A percentile compares a stretch with the other conserved stretches of the same genome.
Conservation (phyloP, 495 filamentous ascomycete species). For the Cercophora newfieldiana region DNA sequence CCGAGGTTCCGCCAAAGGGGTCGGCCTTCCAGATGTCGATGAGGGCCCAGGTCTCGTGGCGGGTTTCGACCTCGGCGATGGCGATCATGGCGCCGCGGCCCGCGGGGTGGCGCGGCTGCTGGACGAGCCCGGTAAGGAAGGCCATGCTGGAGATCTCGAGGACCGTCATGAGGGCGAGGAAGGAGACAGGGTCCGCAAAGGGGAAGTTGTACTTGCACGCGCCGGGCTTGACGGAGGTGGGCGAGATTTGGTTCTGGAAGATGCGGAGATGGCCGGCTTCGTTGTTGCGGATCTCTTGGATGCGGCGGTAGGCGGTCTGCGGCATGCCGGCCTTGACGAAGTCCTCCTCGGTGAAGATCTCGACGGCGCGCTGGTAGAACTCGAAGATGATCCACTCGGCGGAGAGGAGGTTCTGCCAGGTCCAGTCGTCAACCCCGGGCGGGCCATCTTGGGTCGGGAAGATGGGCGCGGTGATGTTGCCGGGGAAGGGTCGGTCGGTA, state of each 20-base stretch:
- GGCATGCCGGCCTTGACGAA: constrained; percentile 48
- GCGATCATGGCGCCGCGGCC: constrained; percentile 49
- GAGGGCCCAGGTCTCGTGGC: constrained; percentile 52
- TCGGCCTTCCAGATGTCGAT: constrained; percentile 52
- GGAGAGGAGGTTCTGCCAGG: constrained; percentile 55
- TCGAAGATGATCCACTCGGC: constrained; percentile 58
- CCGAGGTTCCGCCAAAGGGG: constrained; percentile 52
- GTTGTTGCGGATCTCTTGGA: constrained; percentile 57
- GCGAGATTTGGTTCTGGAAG: constrained; percentile 55
- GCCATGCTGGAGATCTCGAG: constrained; percentile 57
- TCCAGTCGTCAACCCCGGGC: constrained; percentile 45
- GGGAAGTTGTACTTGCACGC: constrained; percentile 51
- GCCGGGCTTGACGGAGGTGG: constrained; percentile 53
- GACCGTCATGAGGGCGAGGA: constrained; percentile 47
- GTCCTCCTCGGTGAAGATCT: constrained; percentile 42
- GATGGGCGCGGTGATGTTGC: constrained; percentile 44
- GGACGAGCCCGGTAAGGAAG: constrained; percentile 53
- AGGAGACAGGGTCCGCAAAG: constrained; percentile 39
- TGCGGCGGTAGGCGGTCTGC: constrained; percentile 47
- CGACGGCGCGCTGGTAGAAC: constrained; percentile 55
- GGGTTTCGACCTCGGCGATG: constrained; percentile 50
- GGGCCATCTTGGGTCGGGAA: constrained; percentile 41
- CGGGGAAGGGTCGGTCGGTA: constrained; percentile 45
- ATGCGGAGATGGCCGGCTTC: constrained; percentile 58
- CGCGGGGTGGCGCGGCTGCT: constrained; percentile 39